Evolutionary conservation across 2,329 filamentous ascomycete species (phyloP).

Genomic region (Paecilomyces sp.): DNA sequence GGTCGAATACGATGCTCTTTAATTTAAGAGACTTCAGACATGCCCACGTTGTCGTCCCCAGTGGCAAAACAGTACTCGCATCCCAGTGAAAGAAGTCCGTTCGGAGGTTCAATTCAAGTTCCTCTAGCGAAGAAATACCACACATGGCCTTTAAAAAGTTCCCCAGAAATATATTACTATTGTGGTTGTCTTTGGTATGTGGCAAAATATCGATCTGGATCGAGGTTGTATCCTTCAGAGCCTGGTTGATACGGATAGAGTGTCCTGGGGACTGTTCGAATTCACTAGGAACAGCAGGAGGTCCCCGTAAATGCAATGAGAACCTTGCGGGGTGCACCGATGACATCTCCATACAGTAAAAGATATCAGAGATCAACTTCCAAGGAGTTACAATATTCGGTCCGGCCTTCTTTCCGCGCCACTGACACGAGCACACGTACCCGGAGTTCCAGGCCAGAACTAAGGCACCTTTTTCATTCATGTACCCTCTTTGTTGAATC

Average conservation of each 20-base stretch:
- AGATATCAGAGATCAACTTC: not conserved
- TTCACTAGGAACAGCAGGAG: not conserved
- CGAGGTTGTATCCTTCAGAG: not conserved
- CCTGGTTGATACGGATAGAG: too few species aligned
- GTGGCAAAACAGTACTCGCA: not conserved
- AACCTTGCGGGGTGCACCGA: not conserved
- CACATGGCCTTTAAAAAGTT: not conserved
- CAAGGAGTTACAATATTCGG: not conserved
- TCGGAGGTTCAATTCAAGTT: not conserved
- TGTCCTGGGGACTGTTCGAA: too few species aligned
- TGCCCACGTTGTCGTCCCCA: not conserved
- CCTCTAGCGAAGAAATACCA: not conserved
- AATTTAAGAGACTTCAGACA: not conserved
- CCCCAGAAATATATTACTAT: not conserved
- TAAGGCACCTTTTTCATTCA: not conserved
- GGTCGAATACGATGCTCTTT: fast-evolving
- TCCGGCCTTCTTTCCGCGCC: not conserved
- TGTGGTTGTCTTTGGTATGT: fast-evolving
- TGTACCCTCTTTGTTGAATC: not conserved
- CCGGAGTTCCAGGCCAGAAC: not conserved
- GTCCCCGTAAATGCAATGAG: not conserved
- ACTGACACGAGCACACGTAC: not conserved
- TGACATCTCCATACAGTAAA: not conserved
- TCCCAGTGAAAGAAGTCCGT: too few species aligned
- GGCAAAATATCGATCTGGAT: not conserved